A percentile compares a stretch with the other conserved stretches of the same genome.
phyloP scores from a whole-genome alignment of 169 alveolate genomes.

The Plasmodium malariae region DNA sequence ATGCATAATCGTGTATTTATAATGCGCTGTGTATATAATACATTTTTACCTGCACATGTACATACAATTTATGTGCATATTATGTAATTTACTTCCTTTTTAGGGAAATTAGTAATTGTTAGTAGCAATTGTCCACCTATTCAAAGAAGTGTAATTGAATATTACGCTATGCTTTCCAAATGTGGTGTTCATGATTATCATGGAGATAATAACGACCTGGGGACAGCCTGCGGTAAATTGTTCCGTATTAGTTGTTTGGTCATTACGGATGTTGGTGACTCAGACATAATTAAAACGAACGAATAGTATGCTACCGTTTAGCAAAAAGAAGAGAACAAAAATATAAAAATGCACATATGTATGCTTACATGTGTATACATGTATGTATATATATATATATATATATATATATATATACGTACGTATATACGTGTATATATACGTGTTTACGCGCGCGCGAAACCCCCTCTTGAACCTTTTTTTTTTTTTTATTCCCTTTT shows the following conservation, averaged over 20 bases:
- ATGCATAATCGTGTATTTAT: constrained; percentile 23
- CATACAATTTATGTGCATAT: background rate
- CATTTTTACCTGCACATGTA: background rate
- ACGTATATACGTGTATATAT: background rate
- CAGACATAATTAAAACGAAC: constrained; percentile 95
- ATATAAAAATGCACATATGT: too few relatives aligned
- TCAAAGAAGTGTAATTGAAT: constrained; percentile 97
- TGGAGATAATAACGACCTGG: constrained; percentile 96
- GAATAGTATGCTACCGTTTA: constrained; percentile 78
- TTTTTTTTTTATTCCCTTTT: too few relatives aligned
- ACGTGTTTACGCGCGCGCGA: too few relatives aligned
- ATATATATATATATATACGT: background rate
- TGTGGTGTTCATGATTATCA: constrained; percentile 94
- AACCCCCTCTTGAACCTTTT: too few relatives aligned
- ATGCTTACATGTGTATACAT: too few relatives aligned
- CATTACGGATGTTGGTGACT: constrained; percentile 97
- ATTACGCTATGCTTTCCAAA: constrained; percentile 98
- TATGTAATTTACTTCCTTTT: background rate
- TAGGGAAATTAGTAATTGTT: constrained; percentile 93
- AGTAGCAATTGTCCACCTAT: constrained; percentile 98
- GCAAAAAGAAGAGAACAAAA: background rate
- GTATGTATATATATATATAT: background rate
- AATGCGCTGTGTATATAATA: constrained; percentile 45
- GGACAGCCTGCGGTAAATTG: constrained; percentile 98
- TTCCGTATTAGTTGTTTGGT: constrained; percentile 97